Evolutionary conservation across 371 early-diverging fungal species (phyloP).

Genomic region (Mortierella polycephala): DNA sequence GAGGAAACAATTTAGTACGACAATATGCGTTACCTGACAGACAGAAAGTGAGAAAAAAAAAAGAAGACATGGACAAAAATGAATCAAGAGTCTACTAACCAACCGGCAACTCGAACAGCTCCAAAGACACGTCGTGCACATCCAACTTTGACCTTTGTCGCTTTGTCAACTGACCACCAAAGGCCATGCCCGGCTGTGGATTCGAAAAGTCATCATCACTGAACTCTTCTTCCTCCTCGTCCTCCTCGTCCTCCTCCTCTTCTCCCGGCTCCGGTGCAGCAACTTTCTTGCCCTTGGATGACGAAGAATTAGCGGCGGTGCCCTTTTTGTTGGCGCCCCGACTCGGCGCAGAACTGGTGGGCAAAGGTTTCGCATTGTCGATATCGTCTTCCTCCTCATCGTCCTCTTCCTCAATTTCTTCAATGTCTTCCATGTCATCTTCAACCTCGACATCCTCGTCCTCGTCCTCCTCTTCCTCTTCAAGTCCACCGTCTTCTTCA

Average conservation of each 20-base stretch:
- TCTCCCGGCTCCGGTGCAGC: conserved; percentile 6
- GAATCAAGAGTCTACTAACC: conserved; percentile 51
- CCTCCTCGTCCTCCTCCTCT: conserved; percentile 55
- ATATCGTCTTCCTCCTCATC: conserved; percentile 45
- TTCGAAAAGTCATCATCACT: conserved; percentile 60
- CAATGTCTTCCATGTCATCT: conserved; percentile 29
- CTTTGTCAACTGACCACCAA: conserved; percentile 67
- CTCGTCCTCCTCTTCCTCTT: conserved; percentile 49
- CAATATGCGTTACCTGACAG: background rate
- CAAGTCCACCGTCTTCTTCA: conserved; percentile 52
- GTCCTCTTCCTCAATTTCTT: conserved; percentile 32
- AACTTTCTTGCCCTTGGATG: conserved; percentile 25
- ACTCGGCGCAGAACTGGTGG: conserved; percentile 5
- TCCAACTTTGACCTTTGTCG: conserved; percentile 77
- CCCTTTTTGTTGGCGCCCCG: background rate
- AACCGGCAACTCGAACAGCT: conserved; percentile 75
- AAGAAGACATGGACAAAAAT: background rate
- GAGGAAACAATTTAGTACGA: background rate
- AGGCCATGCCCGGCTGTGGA: conserved; percentile 54
- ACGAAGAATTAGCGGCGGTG: conserved; percentile 8
- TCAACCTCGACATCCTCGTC: conserved; percentile 52
- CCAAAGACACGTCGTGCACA: conserved; percentile 65
- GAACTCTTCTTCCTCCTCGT: conserved; percentile 56
- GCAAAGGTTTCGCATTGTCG: conserved; percentile 43
- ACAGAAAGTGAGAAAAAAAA: background rate